A percentile compares a stretch with the other conserved stretches of the same genome.
Conservation (phyloP, 441 rosid genomes). For the Gossypium trilobum region DNA sequence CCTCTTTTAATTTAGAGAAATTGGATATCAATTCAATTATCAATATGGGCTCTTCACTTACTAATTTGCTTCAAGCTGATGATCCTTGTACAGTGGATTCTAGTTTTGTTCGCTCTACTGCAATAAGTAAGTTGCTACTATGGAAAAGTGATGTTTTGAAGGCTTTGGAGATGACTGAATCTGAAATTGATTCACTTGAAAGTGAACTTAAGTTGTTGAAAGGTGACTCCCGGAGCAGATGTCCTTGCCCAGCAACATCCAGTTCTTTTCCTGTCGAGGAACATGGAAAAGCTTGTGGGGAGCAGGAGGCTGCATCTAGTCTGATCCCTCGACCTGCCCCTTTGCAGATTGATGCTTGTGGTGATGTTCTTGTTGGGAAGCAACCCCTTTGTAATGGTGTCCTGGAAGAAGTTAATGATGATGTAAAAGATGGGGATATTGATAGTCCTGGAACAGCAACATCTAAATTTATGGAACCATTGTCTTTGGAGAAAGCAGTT, state of each 20-base stretch:
- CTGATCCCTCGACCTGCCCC: conserved; percentile 33
- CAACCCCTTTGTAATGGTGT: conserved; percentile 29
- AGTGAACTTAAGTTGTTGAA: conserved; percentile 53
- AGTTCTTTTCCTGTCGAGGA: conserved; percentile 29
- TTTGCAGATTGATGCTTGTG: conserved; percentile 37
- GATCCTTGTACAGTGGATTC: conserved; percentile 52
- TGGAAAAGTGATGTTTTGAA: conserved; percentile 64
- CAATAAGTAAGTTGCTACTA: conserved; percentile 52
- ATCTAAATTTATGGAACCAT: conserved; percentile 44
- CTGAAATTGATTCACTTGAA: conserved; percentile 87
- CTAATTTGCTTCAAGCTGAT: conserved; percentile 58
- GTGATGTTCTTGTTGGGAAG: conserved; percentile 29
- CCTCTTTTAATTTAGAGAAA: conserved; percentile 63
- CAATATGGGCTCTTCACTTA: conserved; percentile 54
- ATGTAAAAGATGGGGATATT: conserved; percentile 42
- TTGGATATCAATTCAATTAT: conserved; percentile 42
- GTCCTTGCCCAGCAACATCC: conserved; percentile 27
- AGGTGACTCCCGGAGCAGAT: conserved; percentile 33
- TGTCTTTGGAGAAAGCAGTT: conserved; percentile 19
- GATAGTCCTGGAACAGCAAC: conserved; percentile 74
- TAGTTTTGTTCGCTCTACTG: conserved; percentile 44
- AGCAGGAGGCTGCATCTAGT: conserved; percentile 26
- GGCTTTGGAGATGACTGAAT: conserved; percentile 68
- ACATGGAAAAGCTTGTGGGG: conserved; percentile 27
- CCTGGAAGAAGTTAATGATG: conserved; percentile 31